Conservation (phyloP, 768 basidiomycete genomes). For the Termitomyces heimii region DNA sequence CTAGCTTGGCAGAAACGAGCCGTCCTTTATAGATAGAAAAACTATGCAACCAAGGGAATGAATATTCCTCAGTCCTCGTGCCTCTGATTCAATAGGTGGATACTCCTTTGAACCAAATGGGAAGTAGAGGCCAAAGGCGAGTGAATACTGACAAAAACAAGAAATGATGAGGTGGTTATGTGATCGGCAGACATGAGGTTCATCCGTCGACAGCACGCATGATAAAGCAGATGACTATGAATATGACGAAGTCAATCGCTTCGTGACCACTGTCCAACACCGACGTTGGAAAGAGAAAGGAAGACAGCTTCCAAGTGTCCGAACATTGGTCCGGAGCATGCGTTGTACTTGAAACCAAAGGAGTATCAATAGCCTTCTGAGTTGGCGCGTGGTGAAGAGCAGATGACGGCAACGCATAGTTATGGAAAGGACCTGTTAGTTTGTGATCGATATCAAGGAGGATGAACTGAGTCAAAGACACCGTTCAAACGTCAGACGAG, state of each 20-base stretch:
- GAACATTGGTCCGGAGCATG: neutral
- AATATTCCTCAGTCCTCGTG: neutral
- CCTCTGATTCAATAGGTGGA: neutral
- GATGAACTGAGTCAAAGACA: neutral
- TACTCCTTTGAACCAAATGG: neutral
- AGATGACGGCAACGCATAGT: neutral
- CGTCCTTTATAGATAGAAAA: constrained; percentile 9
- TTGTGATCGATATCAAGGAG: no score
- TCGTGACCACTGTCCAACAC: neutral
- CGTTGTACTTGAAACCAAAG: neutral
- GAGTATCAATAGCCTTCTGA: neutral
- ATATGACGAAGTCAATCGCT: neutral
- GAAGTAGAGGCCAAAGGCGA: neutral
- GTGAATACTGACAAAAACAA: neutral
- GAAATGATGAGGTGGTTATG: neutral
- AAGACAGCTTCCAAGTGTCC: neutral
- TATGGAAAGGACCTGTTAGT: neutral
- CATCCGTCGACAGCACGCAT: neutral
- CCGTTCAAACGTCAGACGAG: neutral
- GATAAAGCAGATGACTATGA: neutral
- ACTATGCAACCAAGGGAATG: neutral
- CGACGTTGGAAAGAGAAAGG: neutral
- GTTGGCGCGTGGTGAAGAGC: neutral
- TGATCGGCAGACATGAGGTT: neutral
- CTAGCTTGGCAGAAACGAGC: neutral